Conservation (phyloP, 1,139 yeast genomes). For the Entelexis sorbosivorans region DNA sequence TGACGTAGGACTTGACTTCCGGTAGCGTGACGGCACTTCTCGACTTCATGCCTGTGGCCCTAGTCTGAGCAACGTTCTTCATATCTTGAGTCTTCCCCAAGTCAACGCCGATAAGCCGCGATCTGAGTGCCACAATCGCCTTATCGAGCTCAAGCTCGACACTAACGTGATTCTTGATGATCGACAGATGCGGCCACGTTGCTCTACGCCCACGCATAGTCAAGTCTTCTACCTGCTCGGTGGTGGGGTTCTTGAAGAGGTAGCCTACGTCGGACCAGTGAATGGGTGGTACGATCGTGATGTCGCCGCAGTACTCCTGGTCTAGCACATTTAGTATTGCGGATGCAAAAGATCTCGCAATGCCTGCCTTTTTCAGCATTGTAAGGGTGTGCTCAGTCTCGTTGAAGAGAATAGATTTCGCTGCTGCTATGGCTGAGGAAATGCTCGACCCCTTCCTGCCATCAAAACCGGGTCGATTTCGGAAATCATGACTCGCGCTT, state of each 20-base stretch:
- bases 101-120: conserved; percentile 36
- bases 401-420: conserved; percentile 38
- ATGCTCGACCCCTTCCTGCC: neutral
- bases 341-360: conserved; percentile 59
- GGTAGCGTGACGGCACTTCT: conserved; percentile 1
- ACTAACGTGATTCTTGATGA: conserved; percentile 78
- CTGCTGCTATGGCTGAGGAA: neutral
- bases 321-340: conserved; percentile 64
- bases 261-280: conserved; percentile 47
- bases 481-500: neutral
- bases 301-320: conserved; percentile 86
- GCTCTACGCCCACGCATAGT: conserved; percentile 78
- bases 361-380: conserved; percentile 61
- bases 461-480: neutral
- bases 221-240: conserved; percentile 59
- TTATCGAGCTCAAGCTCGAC: conserved; percentile 79
- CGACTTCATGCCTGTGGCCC: neutral
- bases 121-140: conserved; percentile 57
- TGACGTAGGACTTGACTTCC: neutral
- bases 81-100: neutral
- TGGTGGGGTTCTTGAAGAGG: conserved; percentile 68
- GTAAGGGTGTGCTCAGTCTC: conserved; percentile 73
- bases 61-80: neutral
- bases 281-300: conserved; percentile 77
- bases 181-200: conserved; percentile 82